These are phyloP conservation scores for Penicillium sp. DNA, from an alignment of 2,329 filamentous ascomycete species.

Conservation along the genomic window DNA sequence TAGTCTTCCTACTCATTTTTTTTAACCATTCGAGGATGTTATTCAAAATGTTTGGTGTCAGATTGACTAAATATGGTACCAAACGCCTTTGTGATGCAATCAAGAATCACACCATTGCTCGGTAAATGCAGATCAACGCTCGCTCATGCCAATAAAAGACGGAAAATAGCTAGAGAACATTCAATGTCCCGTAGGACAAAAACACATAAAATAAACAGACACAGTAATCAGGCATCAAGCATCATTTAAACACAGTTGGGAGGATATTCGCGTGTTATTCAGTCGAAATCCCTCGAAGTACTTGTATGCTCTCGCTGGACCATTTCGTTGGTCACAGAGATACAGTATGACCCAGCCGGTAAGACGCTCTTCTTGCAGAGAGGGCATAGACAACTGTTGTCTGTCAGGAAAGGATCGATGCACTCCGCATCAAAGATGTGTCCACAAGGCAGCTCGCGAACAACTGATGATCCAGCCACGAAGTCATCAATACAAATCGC, in stretches of 20 bases:
- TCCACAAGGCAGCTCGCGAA: slow-evolving; percentile 83
- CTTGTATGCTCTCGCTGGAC: slow-evolving; percentile 70
- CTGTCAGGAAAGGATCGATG: slow-evolving; percentile 79
- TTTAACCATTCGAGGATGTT: neutral
- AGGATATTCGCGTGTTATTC: neutral
- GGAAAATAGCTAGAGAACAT: neutral
- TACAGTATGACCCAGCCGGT: slow-evolving; percentile 66
- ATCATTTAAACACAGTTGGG: neutral
- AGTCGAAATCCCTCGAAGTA: slow-evolving; percentile 53
- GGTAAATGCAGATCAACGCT: neutral
- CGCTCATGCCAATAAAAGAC: neutral
- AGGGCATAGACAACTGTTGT: slow-evolving; percentile 83
- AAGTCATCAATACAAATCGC: slow-evolving; percentile 90
- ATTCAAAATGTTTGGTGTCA: neutral
- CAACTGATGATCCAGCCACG: slow-evolving; percentile 66
- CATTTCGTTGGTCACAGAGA: slow-evolving; percentile 78
- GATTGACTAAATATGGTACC: neutral
- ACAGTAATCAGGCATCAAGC: neutral
- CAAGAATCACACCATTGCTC: neutral
- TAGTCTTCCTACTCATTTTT: too few species aligned
- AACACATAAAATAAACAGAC: neutral
- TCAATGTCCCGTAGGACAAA: neutral
- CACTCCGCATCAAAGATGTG: slow-evolving; percentile 95
- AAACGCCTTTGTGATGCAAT: slow-evolving; percentile 1
- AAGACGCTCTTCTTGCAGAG: slow-evolving; percentile 85